These are phyloP conservation scores for Hypocreales sp. DNA, from an alignment of 2,329 filamentous ascomycete genomes.

Conservation along the genomic window DNA sequence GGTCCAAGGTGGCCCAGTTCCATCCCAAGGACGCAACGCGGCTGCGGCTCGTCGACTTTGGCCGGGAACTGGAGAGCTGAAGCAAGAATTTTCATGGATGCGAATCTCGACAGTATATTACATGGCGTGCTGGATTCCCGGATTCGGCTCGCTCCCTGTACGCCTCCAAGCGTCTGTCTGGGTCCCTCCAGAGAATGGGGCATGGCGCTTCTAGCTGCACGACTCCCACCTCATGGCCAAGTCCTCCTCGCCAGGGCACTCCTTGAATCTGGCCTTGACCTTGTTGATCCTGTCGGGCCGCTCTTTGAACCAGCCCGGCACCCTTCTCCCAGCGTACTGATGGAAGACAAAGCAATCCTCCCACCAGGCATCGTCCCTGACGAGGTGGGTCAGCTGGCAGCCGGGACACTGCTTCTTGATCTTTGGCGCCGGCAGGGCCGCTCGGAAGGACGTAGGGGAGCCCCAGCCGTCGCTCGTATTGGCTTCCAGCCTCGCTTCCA, in stretches of 20 bases:
- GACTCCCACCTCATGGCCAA: neutral
- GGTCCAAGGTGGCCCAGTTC: slow-evolving; percentile 51
- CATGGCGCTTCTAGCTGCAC: too few species aligned
- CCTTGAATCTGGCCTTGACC: neutral
- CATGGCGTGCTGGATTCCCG: too few species aligned
- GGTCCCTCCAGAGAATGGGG: too few species aligned
- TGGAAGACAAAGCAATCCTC: slow-evolving; percentile 1
- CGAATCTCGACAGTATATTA: too few species aligned
- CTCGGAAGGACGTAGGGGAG: neutral
- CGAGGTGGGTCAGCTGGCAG: neutral
- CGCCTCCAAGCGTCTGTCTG: too few species aligned
- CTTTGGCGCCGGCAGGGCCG: neutral
- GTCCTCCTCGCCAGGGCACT: neutral
- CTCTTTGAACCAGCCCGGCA: neutral
- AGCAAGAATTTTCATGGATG: too few species aligned
- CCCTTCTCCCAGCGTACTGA: neutral
- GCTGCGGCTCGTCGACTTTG: slow-evolving; percentile 47
- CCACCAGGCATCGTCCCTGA: slow-evolving; percentile 1
- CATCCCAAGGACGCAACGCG: slow-evolving; percentile 46
- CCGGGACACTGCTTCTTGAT: neutral
- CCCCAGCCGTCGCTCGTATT: neutral
- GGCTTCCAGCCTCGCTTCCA: too few species aligned
- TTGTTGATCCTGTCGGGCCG: neutral
- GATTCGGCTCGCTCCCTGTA: too few species aligned
- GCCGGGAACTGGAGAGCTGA: slow-evolving; percentile 43